Base-by-base conservation (phyloP, 345 rosid genomes). In the Streptanthus diversifolius region DNA sequence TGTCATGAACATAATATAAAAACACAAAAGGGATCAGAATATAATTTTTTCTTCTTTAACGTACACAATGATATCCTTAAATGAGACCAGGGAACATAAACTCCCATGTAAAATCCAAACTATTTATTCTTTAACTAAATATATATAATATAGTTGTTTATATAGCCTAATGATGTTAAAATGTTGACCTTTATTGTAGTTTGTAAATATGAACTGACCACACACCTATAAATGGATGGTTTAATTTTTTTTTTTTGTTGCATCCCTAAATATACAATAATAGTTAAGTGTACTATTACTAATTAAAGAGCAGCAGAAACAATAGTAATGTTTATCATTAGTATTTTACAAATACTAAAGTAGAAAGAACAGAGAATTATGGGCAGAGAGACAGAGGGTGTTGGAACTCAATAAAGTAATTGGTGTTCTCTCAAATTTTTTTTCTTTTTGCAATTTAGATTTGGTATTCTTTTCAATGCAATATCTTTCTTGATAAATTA, bases 11-110 rank as follows among this genome's bases (percentile, higher is more conserved):
- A 51, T 21, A 21, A 1, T 43, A n/a, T 39, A 14, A 43, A 55
- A 44, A 24, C 66, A 45, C 48, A 48, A 48, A 61, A 60, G 41
- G 3, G 36, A 8, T 48, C 4, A 37, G 54, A 37, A 48, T 47
- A 36, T 36, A 4, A 0, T 30, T 14, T 11, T n/a, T 18, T 21
- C 44, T 73, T 74, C 71, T 73, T 47, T 65, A 56, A 56, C 58
- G 77, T 73, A 65, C 77, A 37, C 48, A 66, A 66, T 66, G 61
- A 67, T 75, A 67, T 67, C 79, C 79, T 75, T 75, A 75, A 75
- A 75, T 1, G 73, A 59, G 73, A 75, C 79, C n/a, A 51, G 63
- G 63, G 78, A 59, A 51, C 73, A 74, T 59, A 41, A 44, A 58
- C 21, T 57, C 32, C 10, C 59, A 64, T 64, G 21, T 22, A 21